These are phyloP conservation scores for Fusarium sororula DNA, from an alignment of 2,329 filamentous ascomycete species.

Conservation along the genomic window DNA sequence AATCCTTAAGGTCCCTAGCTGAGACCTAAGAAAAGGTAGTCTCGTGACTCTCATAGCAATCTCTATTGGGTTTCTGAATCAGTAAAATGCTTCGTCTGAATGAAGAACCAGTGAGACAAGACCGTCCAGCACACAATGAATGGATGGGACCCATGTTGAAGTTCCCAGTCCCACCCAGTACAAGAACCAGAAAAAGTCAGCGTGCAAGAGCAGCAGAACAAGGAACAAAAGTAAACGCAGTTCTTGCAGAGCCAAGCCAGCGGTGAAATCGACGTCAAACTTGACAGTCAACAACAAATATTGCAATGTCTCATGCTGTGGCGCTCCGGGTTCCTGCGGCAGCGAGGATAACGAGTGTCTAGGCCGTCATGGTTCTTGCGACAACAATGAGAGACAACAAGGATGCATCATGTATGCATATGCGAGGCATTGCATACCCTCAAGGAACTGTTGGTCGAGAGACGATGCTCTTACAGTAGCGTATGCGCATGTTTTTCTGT, in stretches of 20 bases:
- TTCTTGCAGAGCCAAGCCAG: neutral
- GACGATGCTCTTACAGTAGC: conserved; percentile 15
- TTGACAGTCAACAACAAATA: neutral
- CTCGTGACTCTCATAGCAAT: neutral
- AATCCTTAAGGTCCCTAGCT: neutral
- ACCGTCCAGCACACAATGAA: neutral
- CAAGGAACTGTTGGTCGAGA: conserved; percentile 9
- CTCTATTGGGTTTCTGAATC: no score
- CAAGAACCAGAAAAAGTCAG: neutral
- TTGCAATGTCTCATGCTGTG: conserved; percentile 6
- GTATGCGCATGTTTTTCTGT: conserved; percentile 7
- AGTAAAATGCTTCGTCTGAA: neutral
- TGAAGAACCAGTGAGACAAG: neutral
- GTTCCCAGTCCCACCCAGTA: neutral
- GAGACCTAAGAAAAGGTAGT: neutral
- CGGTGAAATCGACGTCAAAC: neutral
- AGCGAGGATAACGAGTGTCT: conserved; percentile 15
- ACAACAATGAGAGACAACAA: conserved; percentile 27
- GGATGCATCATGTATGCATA: conserved; percentile 7
- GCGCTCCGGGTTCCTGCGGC: conserved; percentile 35
- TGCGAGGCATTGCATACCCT: conserved; percentile 13
- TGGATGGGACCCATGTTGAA: neutral
- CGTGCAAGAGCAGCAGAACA: neutral
- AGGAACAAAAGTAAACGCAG: neutral
- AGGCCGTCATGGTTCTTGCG: neutral